phyloP scores from a whole-genome alignment of 139 green algal genomes.

The Nannochloris sp. region DNA sequence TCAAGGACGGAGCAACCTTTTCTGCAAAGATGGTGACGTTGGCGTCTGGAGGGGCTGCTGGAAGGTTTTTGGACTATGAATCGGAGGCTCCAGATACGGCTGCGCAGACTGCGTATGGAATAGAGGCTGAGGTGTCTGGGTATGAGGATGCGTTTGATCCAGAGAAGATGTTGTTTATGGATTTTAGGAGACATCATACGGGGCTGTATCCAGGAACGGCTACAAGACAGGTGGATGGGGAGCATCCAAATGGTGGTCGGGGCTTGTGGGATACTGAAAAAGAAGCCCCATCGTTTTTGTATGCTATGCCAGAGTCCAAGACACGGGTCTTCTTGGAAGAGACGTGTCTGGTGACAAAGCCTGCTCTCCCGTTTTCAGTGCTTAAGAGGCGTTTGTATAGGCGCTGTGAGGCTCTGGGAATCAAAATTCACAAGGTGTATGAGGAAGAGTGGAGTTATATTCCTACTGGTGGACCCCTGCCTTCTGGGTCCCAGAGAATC shows the following conservation, averaged over 20 bases:
- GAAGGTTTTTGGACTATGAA: constrained; percentile 55
- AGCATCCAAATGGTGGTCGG: constrained; percentile 19
- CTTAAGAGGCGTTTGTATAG: constrained; percentile 80
- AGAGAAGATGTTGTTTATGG: constrained; percentile 97
- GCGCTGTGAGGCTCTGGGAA: constrained; percentile 50
- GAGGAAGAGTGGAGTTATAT: constrained; percentile 95
- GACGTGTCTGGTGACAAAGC: constrained; percentile 86
- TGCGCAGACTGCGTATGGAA: constrained; percentile 93
- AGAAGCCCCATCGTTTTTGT: constrained; percentile 90
- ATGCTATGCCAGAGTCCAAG: constrained; percentile 82
- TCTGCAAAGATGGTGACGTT: constrained; percentile 46
- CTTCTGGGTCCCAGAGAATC: constrained; percentile 45
- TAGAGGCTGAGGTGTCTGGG: constrained; percentile 59
- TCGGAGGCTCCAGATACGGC: constrained; percentile 51
- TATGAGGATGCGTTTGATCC: constrained; percentile 55
- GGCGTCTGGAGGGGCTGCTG: constrained; percentile 69
- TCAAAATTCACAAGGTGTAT: constrained; percentile 47
- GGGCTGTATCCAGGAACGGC: constrained; percentile 23
- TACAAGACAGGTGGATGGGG: constrained; percentile 57
- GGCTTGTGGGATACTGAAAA: constrained; percentile 37
- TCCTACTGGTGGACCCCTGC: constrained; percentile 78
- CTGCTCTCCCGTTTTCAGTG: constrained; percentile 75
- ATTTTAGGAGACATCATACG: constrained; percentile 92
- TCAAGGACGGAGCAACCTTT: constrained; percentile 3
- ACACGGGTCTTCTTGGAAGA: constrained; percentile 85